A percentile compares a stretch with the other conserved stretches of the same genome.
phyloP scores from a whole-genome alignment of 345 rosid genomes.

The Anacardium occidentale region DNA sequence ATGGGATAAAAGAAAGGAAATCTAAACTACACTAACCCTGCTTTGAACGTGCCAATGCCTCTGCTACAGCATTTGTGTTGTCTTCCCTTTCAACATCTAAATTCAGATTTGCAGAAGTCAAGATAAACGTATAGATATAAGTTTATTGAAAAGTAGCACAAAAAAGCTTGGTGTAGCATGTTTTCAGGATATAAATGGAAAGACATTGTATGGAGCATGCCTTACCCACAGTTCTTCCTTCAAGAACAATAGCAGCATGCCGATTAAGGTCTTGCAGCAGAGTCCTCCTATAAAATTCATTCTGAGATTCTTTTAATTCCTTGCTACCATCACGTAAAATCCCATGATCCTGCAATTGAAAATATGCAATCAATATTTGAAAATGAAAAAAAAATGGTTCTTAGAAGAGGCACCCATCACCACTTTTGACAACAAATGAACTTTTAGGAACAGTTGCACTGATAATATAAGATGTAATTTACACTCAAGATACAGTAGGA shows the following conservation, averaged over 20 bases:
- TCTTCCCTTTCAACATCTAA: constrained; percentile 75
- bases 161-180: not conserved
- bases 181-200: not conserved
- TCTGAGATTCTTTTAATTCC: constrained; percentile 52
- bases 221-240: constrained; percentile 75
- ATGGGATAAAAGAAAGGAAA: constrained; percentile 7
- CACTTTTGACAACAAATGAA: not conserved
- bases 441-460: constrained; percentile 4
- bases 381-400: not conserved
- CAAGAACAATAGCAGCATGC: constrained; percentile 92
- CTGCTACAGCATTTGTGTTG: constrained; percentile 74
- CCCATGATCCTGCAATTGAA: constrained; percentile 67
- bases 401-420: not conserved
- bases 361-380: constrained; percentile 14
- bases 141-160: constrained; percentile 3
- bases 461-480: not conserved
- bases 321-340: constrained; percentile 64
- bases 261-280: constrained; percentile 78
- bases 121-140: constrained; percentile 12
- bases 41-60: constrained; percentile 77
- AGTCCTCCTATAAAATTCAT: constrained; percentile 59
- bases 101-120: constrained; percentile 27
- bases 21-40: constrained; percentile 46
- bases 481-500: constrained; percentile 3
- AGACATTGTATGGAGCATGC: constrained; percentile 14